phyloP scores from a whole-genome alignment of 768 basidiomycete species.

The Lactarius hatsudake region DNA sequence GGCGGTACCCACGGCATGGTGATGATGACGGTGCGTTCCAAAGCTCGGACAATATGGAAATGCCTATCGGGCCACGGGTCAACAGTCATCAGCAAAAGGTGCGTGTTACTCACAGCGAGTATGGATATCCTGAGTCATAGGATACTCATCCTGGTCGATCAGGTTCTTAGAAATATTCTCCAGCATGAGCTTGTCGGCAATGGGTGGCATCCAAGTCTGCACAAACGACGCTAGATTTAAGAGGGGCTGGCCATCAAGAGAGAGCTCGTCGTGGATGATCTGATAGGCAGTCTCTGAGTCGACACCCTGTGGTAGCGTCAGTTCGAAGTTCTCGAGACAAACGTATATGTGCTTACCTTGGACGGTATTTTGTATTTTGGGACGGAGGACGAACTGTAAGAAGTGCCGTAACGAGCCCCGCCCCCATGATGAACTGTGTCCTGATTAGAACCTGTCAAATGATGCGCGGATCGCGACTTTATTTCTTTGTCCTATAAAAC shows the following conservation, averaged over 20 bases:
- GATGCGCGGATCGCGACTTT: slow-evolving; percentile 35
- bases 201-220: slow-evolving; percentile 58
- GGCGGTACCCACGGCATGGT: slow-evolving; percentile 61
- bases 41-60: slow-evolving; percentile 61
- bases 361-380: slow-evolving; percentile 67
- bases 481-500: slow-evolving; percentile 42
- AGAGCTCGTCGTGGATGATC: slow-evolving; percentile 62
- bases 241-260: slow-evolving; percentile 52
- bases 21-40: slow-evolving; percentile 60
- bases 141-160: slow-evolving; percentile 71
- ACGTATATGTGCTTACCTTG: slow-evolving; percentile 37
- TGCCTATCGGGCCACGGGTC: slow-evolving; percentile 43
- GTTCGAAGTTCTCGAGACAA: background rate
- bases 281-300: slow-evolving; percentile 51
- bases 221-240: slow-evolving; percentile 70
- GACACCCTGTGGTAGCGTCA: slow-evolving; percentile 43
- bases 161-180: slow-evolving; percentile 69
- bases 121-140: slow-evolving; percentile 45
- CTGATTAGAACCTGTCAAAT: slow-evolving; percentile 37
- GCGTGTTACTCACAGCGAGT: slow-evolving; percentile 16
- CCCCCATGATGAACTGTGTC: slow-evolving; percentile 36
- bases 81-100: slow-evolving; percentile 32
- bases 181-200: slow-evolving; percentile 53
- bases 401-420: slow-evolving; percentile 48
- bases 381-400: slow-evolving; percentile 63